Conservation (phyloP, 2,329 filamentous ascomycete genomes). For the Fusarium mangiferae region DNA sequence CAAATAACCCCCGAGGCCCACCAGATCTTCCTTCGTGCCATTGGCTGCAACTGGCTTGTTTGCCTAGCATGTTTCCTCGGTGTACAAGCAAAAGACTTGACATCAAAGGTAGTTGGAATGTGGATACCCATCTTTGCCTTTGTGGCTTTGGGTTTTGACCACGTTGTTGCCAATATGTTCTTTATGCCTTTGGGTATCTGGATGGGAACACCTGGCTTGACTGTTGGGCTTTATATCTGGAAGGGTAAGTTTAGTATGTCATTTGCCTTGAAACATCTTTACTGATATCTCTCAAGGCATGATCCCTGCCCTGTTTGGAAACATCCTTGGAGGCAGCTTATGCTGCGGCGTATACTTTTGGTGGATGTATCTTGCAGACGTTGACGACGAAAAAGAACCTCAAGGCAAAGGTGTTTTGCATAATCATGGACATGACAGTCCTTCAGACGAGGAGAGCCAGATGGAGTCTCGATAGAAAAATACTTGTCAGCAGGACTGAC, state of each 20-base stretch:
- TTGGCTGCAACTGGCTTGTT: slow-evolving; percentile 69
- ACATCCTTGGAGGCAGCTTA: slow-evolving; percentile 63
- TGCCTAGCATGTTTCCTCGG: slow-evolving; percentile 62
- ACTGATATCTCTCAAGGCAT: slow-evolving; percentile 44
- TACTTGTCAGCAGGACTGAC: rapidly evolving
- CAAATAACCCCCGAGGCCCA: slow-evolving; percentile 60
- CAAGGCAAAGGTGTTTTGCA: slow-evolving; percentile 10
- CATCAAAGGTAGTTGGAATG: slow-evolving; percentile 64
- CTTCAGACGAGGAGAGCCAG: slow-evolving; percentile 34
- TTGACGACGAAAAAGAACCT: neutral
- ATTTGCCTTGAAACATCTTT: rapidly evolving
- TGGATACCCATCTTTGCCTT: slow-evolving; percentile 68
- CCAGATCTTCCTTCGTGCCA: slow-evolving; percentile 64
- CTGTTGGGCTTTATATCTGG: slow-evolving; percentile 64
- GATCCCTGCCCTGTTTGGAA: slow-evolving; percentile 63
- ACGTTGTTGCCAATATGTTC: slow-evolving; percentile 68
- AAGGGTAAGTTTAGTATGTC: slow-evolving; percentile 50
- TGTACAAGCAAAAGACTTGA: slow-evolving; percentile 59
- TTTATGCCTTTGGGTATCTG: slow-evolving; percentile 64
- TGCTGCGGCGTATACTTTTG: slow-evolving; percentile 58
- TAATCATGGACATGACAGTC: neutral
- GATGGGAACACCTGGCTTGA: slow-evolving; percentile 56
- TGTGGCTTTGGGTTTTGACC: slow-evolving; percentile 63
- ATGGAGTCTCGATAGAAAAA: neutral
- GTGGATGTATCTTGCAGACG: slow-evolving; percentile 37